Evolutionary conservation across 2,329 filamentous ascomycete genomes (phyloP).

Genomic region (Periconia sp.): DNA sequence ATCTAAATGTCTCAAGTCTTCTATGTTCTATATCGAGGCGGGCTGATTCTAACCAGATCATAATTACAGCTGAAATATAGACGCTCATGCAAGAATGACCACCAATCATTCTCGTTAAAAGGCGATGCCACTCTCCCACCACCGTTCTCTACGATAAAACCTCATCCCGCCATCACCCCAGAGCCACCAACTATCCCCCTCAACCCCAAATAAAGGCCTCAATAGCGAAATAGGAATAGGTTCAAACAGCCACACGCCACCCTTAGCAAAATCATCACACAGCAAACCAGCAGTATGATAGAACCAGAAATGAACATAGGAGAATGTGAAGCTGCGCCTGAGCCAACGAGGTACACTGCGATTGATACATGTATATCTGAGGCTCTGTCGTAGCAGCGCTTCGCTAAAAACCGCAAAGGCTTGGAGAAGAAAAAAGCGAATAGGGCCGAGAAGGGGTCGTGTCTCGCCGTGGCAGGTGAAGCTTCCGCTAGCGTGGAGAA

Average conservation of each 20-base stretch:
- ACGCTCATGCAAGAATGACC: no score
- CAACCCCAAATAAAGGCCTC: constrained; percentile 66
- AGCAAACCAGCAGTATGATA: constrained; percentile 68
- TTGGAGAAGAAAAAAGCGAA: constrained; percentile 76
- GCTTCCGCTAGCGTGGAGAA: constrained; percentile 75
- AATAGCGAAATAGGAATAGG: constrained; percentile 77
- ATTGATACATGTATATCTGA: constrained; percentile 43
- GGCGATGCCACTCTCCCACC: constrained; percentile 66
- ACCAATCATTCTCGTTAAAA: no score
- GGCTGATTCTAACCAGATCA: no score
- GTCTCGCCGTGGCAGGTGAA: constrained; percentile 64
- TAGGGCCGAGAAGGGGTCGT: constrained; percentile 57
- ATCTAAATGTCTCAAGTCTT: no score
- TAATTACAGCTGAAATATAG: no score
- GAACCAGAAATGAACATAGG: constrained; percentile 71
- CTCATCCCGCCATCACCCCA: constrained; percentile 64
- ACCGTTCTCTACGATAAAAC: constrained; percentile 66
- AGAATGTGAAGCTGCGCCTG: constrained; percentile 63
- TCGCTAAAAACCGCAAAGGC: constrained; percentile 70
- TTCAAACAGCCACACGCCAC: constrained; percentile 81
- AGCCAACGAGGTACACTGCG: constrained; percentile 53
- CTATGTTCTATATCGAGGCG: no score
- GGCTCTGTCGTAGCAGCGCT: constrained; percentile 9
- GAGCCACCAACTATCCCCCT: constrained; percentile 70
- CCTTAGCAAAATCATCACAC: constrained; percentile 76